These are phyloP conservation scores for Yamadazyma akitaensis DNA, from an alignment of 805 yeast genomes.

Conservation along the genomic window DNA sequence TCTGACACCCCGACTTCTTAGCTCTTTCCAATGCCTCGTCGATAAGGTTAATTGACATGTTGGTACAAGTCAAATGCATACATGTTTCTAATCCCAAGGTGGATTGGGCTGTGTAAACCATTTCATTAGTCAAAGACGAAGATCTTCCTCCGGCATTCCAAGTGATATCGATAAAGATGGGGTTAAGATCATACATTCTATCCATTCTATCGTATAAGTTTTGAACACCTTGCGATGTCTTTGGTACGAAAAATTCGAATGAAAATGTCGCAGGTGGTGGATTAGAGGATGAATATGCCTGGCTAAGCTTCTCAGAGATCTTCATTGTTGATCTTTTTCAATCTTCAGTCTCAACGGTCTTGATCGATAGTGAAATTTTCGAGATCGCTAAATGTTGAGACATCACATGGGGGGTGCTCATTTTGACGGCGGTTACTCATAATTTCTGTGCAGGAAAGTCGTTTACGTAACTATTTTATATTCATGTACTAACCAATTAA, in stretches of 20 bases:
- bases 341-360: background rate
- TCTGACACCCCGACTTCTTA: constrained; percentile 88
- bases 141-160: constrained; percentile 98
- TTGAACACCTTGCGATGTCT: constrained; percentile 95
- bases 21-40: constrained; percentile 86
- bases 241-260: constrained; percentile 96
- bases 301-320: constrained; percentile 40
- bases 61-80: constrained; percentile 97
- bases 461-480: background rate
- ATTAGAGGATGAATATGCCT: constrained; percentile 37
- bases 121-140: constrained; percentile 80
- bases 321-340: constrained; percentile 25
- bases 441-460: background rate
- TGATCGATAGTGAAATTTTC: constrained; percentile 1
- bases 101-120: constrained; percentile 86
- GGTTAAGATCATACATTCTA: constrained; percentile 89
- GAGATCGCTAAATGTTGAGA: constrained; percentile 5
- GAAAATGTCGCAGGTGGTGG: constrained; percentile 73
- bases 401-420: constrained; percentile 4
- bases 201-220: constrained; percentile 96
- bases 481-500: background rate
- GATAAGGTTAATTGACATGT: constrained; percentile 78
- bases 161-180: constrained; percentile 91
- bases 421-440: background rate
- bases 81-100: constrained; percentile 93